Evolutionary conservation across 805 yeast genomes (phyloP), one percentile per base, ranked within the genome.

Genomic region (Cyberlindnera maritima): DNA sequence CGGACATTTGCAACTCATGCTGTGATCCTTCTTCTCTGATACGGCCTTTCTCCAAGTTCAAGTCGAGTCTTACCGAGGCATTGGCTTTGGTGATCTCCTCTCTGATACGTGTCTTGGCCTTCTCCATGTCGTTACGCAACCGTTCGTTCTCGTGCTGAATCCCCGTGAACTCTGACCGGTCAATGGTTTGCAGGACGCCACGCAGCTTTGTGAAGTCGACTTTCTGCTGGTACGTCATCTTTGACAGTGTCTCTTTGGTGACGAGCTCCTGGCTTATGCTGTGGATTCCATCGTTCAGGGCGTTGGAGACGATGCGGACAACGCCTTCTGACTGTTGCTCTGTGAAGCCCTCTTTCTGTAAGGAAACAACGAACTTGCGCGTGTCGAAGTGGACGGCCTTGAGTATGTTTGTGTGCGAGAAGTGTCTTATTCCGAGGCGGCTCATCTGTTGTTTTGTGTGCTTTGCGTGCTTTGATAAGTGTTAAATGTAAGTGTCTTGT

Each of bases 191-290:
- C 36, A 94, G 74, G 64, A 92, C 98, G 28, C 96, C 96, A 61
- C 91, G 85, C 50, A 94, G 76, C 62, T 92, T 92, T 33, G 97
- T 94, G 74, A 94, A 92, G 62, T 94, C 98, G 28, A 94, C 97
- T 58, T 92, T 88, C 60, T 94, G 98, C 63, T 92, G 96, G 65
- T 94, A 94, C 3, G 96, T 85, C 61, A 90, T 78, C 55, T 90
- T 82, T 26, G 88, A 81, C 38, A 92, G 75, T 37, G 84, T 81
- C 57, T 90, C 97, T 57, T 89, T 84, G 21, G 90, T 80, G n/a
- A 92, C 96, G 47, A 92, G 69, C 59, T 85, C 85, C 33, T 83
- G 74, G 10, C 91, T 81, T 21, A 89, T 82, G 46, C 85, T 80
- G 19, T 77, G 76, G 26, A 90, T 81, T 4, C 96, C 94, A 53